These are phyloP conservation scores for Plantago rigida DNA, from an alignment of 305 asterid species.

Conservation along the genomic window DNA sequence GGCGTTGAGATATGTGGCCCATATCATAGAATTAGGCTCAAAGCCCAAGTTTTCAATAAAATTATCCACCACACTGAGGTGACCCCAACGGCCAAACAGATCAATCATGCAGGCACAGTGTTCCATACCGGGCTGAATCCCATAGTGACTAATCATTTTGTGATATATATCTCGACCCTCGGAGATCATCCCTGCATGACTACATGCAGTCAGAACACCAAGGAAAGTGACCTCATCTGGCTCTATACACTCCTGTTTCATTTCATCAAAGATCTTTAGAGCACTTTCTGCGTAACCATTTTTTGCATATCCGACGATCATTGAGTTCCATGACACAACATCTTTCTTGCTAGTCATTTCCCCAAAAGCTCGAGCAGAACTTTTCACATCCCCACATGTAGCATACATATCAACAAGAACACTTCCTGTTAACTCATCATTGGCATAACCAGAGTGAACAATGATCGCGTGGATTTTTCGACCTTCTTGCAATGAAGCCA, in stretches of 20 bases:
- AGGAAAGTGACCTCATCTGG: constrained; percentile 84
- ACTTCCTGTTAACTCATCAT: constrained; percentile 63
- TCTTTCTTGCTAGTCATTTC: constrained; percentile 57
- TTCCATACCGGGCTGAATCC: constrained; percentile 53
- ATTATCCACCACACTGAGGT: constrained; percentile 61
- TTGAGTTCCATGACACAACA: constrained; percentile 72
- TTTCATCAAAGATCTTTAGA: constrained; percentile 51
- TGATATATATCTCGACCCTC: constrained; percentile 58
- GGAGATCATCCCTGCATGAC: constrained; percentile 70
- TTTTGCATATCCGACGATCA: constrained; percentile 81
- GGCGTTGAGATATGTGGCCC: constrained; percentile 66
- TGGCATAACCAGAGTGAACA: constrained; percentile 51
- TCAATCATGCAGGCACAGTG: constrained; percentile 88
- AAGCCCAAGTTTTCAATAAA: constrained; percentile 47
- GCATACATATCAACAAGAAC: constrained; percentile 89
- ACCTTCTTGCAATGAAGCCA: constrained; percentile 61
- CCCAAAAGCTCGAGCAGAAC: constrained; percentile 49
- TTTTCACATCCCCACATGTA: constrained; percentile 72
- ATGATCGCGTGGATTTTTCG: constrained; percentile 51
- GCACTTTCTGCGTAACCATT: constrained; percentile 67
- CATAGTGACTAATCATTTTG: constrained; percentile 39
- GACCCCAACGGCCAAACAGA: constrained; percentile 82
- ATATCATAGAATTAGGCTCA: constrained; percentile 65
- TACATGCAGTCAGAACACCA: constrained; percentile 79
- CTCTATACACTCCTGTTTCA: constrained; percentile 40